A percentile compares a stretch with the other conserved stretches of the same genome.
Evolutionary conservation across 1,284 basidiomycete genomes (phyloP).

Genomic region (Rhodotorula sp.): DNA sequence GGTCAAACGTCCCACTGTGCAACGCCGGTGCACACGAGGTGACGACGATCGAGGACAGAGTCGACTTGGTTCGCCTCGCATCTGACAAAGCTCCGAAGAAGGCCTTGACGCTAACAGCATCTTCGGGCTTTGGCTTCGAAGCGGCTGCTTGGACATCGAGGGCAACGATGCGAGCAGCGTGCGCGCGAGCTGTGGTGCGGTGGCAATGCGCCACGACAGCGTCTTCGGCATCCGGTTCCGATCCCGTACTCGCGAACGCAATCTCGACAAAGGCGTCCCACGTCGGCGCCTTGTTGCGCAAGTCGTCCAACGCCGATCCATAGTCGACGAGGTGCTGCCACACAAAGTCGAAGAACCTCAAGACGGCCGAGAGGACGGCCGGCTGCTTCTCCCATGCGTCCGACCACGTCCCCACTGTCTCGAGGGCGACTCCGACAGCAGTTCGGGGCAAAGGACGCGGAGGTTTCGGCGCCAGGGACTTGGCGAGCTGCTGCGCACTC

Average conservation of each 20-base stretch:
- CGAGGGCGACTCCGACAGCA: conserved; percentile 56
- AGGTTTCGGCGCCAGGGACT: conserved; percentile 19
- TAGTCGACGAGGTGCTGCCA: conserved; percentile 82
- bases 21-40: conserved; percentile 67
- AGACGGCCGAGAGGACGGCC: conserved; percentile 67
- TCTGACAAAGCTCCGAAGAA: conserved; percentile 55
- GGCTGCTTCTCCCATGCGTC: conserved; percentile 72
- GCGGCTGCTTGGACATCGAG: conserved; percentile 51
- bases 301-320: conserved; percentile 58
- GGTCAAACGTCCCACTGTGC: conserved; percentile 57
- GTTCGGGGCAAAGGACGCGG: conserved; percentile 42
- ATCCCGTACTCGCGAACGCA: conserved; percentile 63
- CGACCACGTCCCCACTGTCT: conserved; percentile 66
- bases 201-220: conserved; percentile 54
- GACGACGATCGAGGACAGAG: conserved; percentile 60
- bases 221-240: conserved; percentile 59
- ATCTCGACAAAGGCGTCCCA: conserved; percentile 66
- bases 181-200: conserved; percentile 69
- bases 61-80: conserved; percentile 61
- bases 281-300: conserved; percentile 60
- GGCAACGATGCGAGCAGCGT: conserved; percentile 63
- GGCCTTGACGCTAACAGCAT: conserved; percentile 56
- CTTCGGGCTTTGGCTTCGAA: conserved; percentile 59
- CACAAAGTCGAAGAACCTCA: conserved; percentile 74
- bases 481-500: conserved; percentile 52